A percentile compares a stretch with the other conserved stretches of the same genome.
phyloP scores from a whole-genome alignment of 78 protist genomes.

The Speleostelium caveatum region DNA sequence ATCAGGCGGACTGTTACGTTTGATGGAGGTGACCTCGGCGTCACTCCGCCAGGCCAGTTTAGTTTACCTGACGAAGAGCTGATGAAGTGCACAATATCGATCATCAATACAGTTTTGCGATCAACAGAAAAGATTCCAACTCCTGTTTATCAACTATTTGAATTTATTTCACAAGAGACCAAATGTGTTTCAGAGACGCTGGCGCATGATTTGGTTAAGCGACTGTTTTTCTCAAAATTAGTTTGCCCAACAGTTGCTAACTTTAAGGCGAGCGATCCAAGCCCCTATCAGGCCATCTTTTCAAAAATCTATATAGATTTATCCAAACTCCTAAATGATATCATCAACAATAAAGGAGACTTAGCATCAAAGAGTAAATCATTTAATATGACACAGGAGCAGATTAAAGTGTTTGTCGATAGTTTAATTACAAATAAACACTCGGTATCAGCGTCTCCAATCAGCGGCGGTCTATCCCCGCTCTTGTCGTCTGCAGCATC shows the following conservation, averaged over 20 bases:
- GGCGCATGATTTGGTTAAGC: constrained; percentile 26
- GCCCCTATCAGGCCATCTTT: constrained; percentile 5
- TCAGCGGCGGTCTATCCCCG: background rate
- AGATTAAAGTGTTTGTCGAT: constrained; percentile 11
- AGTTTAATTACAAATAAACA: background rate
- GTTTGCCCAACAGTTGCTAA: constrained; percentile 29
- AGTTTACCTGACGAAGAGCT: background rate
- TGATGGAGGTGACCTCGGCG: background rate
- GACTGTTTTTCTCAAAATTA: constrained; percentile 35
- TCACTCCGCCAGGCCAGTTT: background rate
- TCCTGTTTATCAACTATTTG: constrained; percentile 8
- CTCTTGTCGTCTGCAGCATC: too few species aligned
- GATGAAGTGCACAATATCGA: constrained; percentile 19
- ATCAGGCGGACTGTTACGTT: background rate
- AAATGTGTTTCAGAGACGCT: background rate
- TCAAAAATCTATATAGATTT: constrained; percentile 15
- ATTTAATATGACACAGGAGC: constrained; percentile 9
- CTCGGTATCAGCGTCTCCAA: background rate
- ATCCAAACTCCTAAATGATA: constrained; percentile 20
- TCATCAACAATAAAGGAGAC: background rate
- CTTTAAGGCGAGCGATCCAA: background rate
- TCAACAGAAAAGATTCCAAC: constrained; percentile 48
- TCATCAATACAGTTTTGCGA: constrained; percentile 34
- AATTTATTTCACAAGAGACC: constrained; percentile 16
- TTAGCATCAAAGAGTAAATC: background rate